Percentiles rank a stretch among this genome's conserved stretches.
These are phyloP conservation scores for Scalesia atractyloides DNA, from an alignment of 129 eudicot genomes.

Conservation along the genomic window DNA sequence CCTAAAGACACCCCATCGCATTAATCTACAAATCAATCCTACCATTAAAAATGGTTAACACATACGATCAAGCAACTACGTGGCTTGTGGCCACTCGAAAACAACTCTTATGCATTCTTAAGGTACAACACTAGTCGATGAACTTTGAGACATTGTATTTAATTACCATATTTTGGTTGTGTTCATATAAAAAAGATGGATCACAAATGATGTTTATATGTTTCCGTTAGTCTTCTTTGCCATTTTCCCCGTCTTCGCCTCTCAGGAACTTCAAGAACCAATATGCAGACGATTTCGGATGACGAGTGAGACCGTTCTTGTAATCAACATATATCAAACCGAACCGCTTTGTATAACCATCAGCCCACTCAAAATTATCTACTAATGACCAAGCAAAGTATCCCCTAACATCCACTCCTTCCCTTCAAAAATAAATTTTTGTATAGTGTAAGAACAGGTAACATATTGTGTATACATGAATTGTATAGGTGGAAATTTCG, in stretches of 20 bases:
- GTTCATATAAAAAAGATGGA: not conserved
- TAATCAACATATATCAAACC: conserved; percentile 68
- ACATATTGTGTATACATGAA: not conserved
- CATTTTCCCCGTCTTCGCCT: conserved; percentile 51
- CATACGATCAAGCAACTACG: too few species aligned
- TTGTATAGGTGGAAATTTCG: not conserved
- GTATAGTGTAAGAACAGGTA: conserved; percentile 10
- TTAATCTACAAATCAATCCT: too few species aligned
- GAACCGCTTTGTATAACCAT: conserved; percentile 74
- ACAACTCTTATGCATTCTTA: too few species aligned
- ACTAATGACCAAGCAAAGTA: conserved; percentile 89
- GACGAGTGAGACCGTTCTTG: conserved; percentile 67
- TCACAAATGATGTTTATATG: conserved; percentile 15
- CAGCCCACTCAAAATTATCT: conserved; percentile 81
- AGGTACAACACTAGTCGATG: too few species aligned
- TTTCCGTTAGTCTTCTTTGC: conserved; percentile 45
- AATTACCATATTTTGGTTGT: not conserved
- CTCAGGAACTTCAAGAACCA: conserved; percentile 67
- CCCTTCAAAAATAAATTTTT: conserved; percentile 41
- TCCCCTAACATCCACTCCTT: conserved; percentile 65
- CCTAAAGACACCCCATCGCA: too few species aligned
- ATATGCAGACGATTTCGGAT: conserved; percentile 67
- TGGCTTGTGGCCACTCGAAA: too few species aligned
- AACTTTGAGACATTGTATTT: too few species aligned
- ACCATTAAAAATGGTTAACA: too few species aligned